phyloP scores from a whole-genome alignment of 2,329 filamentous ascomycete species.

The Whalleya microplaca region DNA sequence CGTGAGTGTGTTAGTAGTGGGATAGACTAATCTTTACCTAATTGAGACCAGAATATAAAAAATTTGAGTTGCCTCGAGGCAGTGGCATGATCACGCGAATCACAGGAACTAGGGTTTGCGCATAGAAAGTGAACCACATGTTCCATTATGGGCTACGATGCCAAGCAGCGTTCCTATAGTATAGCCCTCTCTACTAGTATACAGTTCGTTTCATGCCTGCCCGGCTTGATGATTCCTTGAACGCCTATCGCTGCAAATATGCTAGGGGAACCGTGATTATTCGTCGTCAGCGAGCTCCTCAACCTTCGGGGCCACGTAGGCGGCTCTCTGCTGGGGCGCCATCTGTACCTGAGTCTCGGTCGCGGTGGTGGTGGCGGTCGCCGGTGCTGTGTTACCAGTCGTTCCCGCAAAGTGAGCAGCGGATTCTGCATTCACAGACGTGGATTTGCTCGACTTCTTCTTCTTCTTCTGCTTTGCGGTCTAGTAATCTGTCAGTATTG shows the following conservation, averaged over 20 bases:
- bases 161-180: neutral
- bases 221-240: constrained; percentile 22
- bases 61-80: neutral
- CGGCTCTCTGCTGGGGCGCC: constrained; percentile 38
- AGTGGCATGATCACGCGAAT: neutral
- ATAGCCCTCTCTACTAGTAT: constrained; percentile 13
- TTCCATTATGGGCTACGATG: constrained; percentile 9
- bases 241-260: constrained; percentile 34
- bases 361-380: constrained; percentile 59
- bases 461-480: constrained; percentile 54
- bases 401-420: constrained; percentile 53
- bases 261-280: constrained; percentile 33
- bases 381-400: constrained; percentile 56
- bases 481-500: constrained; percentile 21
- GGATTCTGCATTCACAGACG: constrained; percentile 37
- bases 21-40: neutral
- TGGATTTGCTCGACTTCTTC: constrained; percentile 60
- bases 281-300: constrained; percentile 57
- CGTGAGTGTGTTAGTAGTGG: neutral
- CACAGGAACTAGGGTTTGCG: neutral
- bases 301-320: constrained; percentile 56
- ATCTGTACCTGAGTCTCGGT: constrained; percentile 59
- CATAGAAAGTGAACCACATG: neutral
- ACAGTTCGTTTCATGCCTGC: constrained; percentile 18
- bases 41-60: neutral